A percentile compares a stretch with the other conserved stretches of the same genome.
These are phyloP conservation scores for Aspergillus conjunctus DNA, from an alignment of 495 filamentous ascomycete species.

Conservation along the genomic window DNA sequence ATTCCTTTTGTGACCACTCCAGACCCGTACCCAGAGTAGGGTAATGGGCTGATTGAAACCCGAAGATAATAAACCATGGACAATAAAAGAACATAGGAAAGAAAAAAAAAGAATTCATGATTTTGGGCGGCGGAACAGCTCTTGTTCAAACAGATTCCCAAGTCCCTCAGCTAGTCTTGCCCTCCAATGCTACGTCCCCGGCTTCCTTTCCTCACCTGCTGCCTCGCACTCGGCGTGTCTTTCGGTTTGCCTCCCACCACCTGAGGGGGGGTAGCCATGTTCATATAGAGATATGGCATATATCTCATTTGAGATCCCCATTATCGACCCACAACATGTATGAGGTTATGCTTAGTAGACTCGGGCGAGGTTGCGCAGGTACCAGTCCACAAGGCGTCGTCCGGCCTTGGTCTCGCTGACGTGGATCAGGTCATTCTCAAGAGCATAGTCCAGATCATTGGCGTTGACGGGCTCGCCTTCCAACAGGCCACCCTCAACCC, in stretches of 20 bases:
- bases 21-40: constrained; percentile 20
- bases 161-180: neutral
- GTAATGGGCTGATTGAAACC: constrained; percentile 14
- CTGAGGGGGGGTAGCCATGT: neutral
- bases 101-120: neutral
- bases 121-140: neutral
- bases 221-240: neutral
- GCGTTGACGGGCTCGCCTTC: constrained; percentile 90
- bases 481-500: constrained; percentile 85
- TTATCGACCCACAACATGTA: neutral
- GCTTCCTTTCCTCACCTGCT: neutral
- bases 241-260: neutral
- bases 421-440: constrained; percentile 96
- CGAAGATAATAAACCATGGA: constrained; percentile 22
- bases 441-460: constrained; percentile 93
- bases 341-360: constrained; percentile 66
- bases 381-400: constrained; percentile 96
- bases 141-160: neutral
- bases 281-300: constrained; percentile 13
- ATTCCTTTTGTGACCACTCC: constrained; percentile 28
- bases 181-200: neutral
- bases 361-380: constrained; percentile 91
- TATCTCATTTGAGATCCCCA: constrained; percentile 16
- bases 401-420: constrained; percentile 98
- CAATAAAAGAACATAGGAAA: constrained; percentile 27